Base-by-base conservation (phyloP, 1,284 basidiomycete species). In the Salmacisia buchloeana region DNA sequence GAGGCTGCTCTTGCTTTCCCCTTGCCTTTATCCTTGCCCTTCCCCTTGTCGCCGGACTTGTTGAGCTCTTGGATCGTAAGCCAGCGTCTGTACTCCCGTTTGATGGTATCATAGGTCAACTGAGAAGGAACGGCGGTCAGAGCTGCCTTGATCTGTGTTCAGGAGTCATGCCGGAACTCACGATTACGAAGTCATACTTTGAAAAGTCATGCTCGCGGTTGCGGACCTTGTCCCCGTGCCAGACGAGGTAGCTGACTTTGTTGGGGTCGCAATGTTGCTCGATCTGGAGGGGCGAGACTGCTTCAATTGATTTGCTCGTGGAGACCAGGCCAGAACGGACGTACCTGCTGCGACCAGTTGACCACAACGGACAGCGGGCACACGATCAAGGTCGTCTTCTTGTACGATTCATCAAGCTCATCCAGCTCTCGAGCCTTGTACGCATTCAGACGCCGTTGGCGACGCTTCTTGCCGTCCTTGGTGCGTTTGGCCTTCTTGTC, bases 271-370 rank as follows among this genome's bases (percentile, higher is more conserved):
- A 38, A 33, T 66, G 65, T 41, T 46, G 38, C 38, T 64, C 46
- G 58, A 65, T 54, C 49, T 54, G 15, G 12, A 15, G 13, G 21
- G 5, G 27, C 15, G 29, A 18, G 18, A 33, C 15, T 33, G 31
- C 49, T 15, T 3, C 49, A 43, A 43, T 9, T 7, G 3, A 29
- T 33, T 15, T 29, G 31, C 12, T 18, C 12, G 2, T 4, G 12
- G 29, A 15, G 18, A 38, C 36, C 9, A 29, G 12, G 49, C 29
- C 25, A 12, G 10, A 27, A 12, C 31, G 15, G 27, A 3, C 29
- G 15, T 5, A 10, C 87, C 78, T 94, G 92, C 71, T 90, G 88
- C 74, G 90, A 88, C 92, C 92, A 94, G 74, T 94, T 94, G 13
- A 89, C 91, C 5, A 94, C 80, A 1, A 94, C 86, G 0, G 90